phyloP scores from a whole-genome alignment of 164 flowering plant genomes.

The Warburgia ugandensis region DNA sequence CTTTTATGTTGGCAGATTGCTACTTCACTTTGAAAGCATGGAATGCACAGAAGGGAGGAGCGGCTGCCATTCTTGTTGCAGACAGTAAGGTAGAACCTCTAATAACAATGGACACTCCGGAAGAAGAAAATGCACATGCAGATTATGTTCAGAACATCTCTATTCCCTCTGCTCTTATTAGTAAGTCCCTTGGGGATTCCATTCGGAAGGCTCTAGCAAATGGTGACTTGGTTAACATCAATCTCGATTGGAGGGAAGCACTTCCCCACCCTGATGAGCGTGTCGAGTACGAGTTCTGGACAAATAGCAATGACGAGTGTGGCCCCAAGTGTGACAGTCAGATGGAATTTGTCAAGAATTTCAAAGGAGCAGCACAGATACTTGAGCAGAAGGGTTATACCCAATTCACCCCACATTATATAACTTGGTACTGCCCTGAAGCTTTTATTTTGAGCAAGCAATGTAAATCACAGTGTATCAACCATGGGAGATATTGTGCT shows the following conservation, averaged over 20 bases:
- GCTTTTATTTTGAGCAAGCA: constrained; percentile 79
- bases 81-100: constrained; percentile 72
- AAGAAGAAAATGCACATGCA: constrained; percentile 49
- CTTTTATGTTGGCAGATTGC: constrained; percentile 78
- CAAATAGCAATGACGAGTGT: constrained; percentile 87
- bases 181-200: constrained; percentile 66
- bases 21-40: constrained; percentile 89
- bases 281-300: constrained; percentile 97
- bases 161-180: constrained; percentile 84
- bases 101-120: constrained; percentile 93
- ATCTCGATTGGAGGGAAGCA: constrained; percentile 86
- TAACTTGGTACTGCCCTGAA: constrained; percentile 97
- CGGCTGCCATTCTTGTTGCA: constrained; percentile 86
- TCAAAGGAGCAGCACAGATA: constrained; percentile 90
- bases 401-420: constrained; percentile 88
- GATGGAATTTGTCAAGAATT: constrained; percentile 73
- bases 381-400: constrained; percentile 82
- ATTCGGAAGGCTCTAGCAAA: constrained; percentile 57
- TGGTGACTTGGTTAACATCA: constrained; percentile 66
- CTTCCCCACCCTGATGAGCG: constrained; percentile 95
- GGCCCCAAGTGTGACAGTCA: constrained; percentile 90
- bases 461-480: constrained; percentile 95
- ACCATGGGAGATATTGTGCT: constrained; percentile 95
- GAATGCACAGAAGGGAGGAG: constrained; percentile 90
- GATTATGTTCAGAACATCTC: constrained; percentile 72